Base-by-base conservation (phyloP, 257 asterid species). In the Nicotiana otophora region DNA sequence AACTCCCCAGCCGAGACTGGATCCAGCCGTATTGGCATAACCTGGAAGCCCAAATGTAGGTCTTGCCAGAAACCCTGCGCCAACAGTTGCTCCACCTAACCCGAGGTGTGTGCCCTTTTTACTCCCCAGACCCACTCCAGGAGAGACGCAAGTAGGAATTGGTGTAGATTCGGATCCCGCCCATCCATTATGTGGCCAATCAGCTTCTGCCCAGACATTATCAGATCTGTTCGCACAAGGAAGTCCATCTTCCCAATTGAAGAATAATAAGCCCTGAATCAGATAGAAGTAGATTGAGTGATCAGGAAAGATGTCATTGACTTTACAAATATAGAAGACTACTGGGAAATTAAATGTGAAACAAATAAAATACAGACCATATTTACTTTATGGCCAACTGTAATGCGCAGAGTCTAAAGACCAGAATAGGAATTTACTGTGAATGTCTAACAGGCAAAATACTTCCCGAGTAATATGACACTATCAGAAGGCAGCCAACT, bases 171-270 rank as follows among this genome's bases (percentile, higher is more conserved):
- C 89, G 31, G 92, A 89, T 68, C 95, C 97, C 8, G 97, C 97
- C 97, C 98, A 96, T 81, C 98, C 98, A 89, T 93, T 86, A 81
- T 66, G 94, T 64, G 99, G 99, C 98, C 98, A 94, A 88, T 96
- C 98, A 70, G 94, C 97, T 82, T 91, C 94, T 78, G 89, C 96
- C 99, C 99, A 96, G 84, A 94, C 88, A 85, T 91, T 89, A 82
- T 93, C 91, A 42, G 95, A 86, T 86, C 85, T 89, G 84, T 86
- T 91, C 60, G 83, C 85, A 81, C 60, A 88, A 63, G 86, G 85
- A 78, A 79, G 82, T 61, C 93, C 95, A 89, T 91, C 98, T 83
- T 91, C 97, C 97, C 93, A 94, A 81, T 92, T 90, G 89, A 96
- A 94, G 89, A 87, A 96, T 82, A 92, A 67, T 87, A 96, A 89